A percentile compares a stretch with the other conserved stretches of the same genome.
Evolutionary conservation across 164 flowering plant species (phyloP).

Genomic region (Chloranthus sessilifolius): DNA sequence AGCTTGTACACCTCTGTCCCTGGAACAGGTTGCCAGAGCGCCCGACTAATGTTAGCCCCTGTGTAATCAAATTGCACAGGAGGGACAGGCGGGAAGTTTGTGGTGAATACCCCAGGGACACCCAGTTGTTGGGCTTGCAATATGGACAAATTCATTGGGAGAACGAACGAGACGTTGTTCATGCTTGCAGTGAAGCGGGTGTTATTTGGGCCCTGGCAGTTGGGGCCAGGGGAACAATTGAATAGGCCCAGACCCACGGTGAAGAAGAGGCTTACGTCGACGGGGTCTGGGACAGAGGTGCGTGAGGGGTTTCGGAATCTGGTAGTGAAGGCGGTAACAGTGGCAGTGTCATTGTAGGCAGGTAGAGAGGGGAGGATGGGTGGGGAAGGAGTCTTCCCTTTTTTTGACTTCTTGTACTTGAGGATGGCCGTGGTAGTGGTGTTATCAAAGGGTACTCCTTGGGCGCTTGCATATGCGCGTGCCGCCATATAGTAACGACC

Average conservation of each 20-base stretch:
- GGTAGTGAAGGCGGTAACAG: conserved; percentile 48
- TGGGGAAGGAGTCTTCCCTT: conserved; percentile 24
- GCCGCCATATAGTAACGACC: conserved; percentile 90
- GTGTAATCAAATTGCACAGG: conserved; percentile 66
- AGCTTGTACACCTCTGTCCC: conserved; percentile 62
- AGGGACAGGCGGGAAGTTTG: conserved; percentile 70
- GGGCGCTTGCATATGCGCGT: conserved; percentile 54
- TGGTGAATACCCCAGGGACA: conserved; percentile 51
- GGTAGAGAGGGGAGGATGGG: conserved; percentile 57
- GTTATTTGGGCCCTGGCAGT: conserved; percentile 83
- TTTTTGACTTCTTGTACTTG: conserved; percentile 42
- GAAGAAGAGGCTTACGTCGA: conserved; percentile 63
- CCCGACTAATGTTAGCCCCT: conserved; percentile 57
- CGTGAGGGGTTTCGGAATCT: conserved; percentile 28
- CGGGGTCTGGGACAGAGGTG: conserved; percentile 37
- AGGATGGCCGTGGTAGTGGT: conserved; percentile 88
- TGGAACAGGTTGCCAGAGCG: conserved; percentile 51
- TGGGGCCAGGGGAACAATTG: conserved; percentile 50
- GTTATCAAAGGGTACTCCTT: conserved; percentile 67
- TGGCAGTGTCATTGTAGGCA: conserved; percentile 61
- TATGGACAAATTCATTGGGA: conserved; percentile 63
- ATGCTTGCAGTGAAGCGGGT: conserved; percentile 88
- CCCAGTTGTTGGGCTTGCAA: conserved; percentile 66
- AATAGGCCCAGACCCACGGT: conserved; percentile 70
- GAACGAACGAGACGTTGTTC: conserved; percentile 78